Evolutionary conservation across 2,329 filamentous ascomycete genomes (phyloP).

Genomic region (Botrytis tulipae): DNA sequence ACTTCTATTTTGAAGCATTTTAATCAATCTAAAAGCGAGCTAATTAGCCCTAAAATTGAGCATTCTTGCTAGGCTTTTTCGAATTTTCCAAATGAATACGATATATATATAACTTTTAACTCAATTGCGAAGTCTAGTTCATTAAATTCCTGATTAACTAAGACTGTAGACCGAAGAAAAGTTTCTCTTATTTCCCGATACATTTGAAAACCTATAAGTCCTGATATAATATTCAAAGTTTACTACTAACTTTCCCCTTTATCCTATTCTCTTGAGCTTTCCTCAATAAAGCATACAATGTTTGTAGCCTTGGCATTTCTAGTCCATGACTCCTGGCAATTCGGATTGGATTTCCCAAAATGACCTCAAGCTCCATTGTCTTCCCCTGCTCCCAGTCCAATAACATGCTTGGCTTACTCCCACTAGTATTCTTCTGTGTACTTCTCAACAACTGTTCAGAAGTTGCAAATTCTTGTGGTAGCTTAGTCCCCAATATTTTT

Average conservation of each 20-base stretch:
- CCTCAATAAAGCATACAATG: constrained; percentile 53
- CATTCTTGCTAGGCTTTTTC: too few relatives aligned
- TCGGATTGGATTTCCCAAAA: constrained; percentile 53
- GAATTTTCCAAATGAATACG: too few relatives aligned
- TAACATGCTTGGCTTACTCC: constrained; percentile 55
- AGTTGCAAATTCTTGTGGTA: constrained; percentile 59
- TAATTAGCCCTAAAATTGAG: too few relatives aligned
- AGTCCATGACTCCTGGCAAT: constrained; percentile 50
- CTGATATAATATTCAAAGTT: constrained; percentile 21
- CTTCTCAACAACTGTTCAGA: constrained; percentile 62
- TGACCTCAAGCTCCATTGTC: constrained; percentile 56
- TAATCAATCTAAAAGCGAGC: too few relatives aligned
- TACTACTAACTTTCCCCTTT: constrained; percentile 24
- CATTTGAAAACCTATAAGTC: too few relatives aligned
- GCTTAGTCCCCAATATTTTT: constrained; percentile 58
- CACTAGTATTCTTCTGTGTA: constrained; percentile 60
- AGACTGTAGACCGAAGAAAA: too few relatives aligned
- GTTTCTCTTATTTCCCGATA: too few relatives aligned
- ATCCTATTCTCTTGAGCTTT: constrained; percentile 48
- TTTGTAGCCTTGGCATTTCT: constrained; percentile 54
- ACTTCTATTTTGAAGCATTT: too few relatives aligned
- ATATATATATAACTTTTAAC: too few relatives aligned
- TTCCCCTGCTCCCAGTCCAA: constrained; percentile 53
- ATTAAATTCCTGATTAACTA: too few relatives aligned
- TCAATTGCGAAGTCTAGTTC: too few relatives aligned